Conservation (phyloP, 495 filamentous ascomycete species). For the Tuber melanosporum region DNA sequence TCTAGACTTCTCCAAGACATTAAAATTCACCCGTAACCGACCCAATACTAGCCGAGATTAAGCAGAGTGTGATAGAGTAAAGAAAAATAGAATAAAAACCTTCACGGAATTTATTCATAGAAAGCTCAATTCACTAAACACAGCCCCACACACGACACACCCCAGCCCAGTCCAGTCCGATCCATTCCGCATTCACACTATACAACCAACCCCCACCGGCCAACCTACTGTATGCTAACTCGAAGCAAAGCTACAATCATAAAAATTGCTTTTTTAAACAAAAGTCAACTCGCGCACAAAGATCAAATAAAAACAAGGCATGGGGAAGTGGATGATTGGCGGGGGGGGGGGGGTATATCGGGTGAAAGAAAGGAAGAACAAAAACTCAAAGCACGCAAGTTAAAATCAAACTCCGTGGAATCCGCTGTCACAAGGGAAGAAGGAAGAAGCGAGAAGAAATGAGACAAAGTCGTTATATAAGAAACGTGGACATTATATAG, state of each 20-base stretch:
- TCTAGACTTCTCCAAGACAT: neutral
- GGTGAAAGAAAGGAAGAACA: neutral
- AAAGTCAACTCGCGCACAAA: neutral
- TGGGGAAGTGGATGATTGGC: neutral
- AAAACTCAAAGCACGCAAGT: neutral
- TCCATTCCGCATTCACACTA: neutral
- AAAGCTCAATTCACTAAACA: conserved; percentile 1
- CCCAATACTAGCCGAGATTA: neutral
- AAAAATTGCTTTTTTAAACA: conserved; percentile 1
- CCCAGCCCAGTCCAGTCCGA: neutral
- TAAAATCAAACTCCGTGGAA: conserved; percentile 5
- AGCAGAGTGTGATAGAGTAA: neutral
- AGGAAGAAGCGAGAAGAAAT: neutral
- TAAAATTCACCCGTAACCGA: neutral
- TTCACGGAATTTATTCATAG: neutral
- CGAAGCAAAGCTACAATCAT: neutral
- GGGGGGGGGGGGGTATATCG: neutral
- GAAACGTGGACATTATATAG: conserved; percentile 11
- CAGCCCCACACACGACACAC: neutral
- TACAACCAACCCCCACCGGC: neutral
- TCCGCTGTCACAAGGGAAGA: neutral
- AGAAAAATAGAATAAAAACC: neutral
- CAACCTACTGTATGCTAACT: neutral
- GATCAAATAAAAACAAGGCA: neutral
- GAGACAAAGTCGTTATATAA: conserved; percentile 8